Evolutionary conservation across 768 basidiomycete genomes (phyloP).

Genomic region (Lactifluus volemus): DNA sequence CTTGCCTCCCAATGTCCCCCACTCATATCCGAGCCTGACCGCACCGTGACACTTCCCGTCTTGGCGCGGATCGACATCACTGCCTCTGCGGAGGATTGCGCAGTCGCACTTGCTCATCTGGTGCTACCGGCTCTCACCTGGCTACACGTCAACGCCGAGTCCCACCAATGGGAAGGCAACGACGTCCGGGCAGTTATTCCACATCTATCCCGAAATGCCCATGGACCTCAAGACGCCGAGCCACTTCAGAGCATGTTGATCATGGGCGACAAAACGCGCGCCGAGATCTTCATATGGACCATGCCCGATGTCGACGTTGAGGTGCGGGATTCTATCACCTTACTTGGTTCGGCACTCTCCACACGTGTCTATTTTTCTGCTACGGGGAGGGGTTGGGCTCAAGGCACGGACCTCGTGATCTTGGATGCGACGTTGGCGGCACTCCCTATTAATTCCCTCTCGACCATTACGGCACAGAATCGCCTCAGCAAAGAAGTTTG

Average conservation of each 20-base stretch:
- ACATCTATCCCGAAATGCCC: background rate
- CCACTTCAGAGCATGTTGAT: slow-evolving; percentile 1
- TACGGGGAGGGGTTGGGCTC: too few relatives aligned
- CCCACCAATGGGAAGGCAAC: background rate
- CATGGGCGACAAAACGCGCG: too few relatives aligned
- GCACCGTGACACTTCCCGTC: background rate
- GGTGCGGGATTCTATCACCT: too few relatives aligned
- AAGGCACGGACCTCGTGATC: too few relatives aligned
- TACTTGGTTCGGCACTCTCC: too few relatives aligned
- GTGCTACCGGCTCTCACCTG: background rate
- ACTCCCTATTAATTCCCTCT: too few relatives aligned
- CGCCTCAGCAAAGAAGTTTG: too few relatives aligned
- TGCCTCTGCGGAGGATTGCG: background rate
- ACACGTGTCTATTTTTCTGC: too few relatives aligned
- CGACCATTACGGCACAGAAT: too few relatives aligned
- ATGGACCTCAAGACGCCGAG: background rate
- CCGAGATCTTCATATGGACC: background rate
- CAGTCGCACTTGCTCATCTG: slow-evolving; percentile 1
- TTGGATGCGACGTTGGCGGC: too few relatives aligned
- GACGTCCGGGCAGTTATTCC: background rate
- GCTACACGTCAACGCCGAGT: background rate
- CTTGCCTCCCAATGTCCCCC: background rate
- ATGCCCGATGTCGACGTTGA: too few relatives aligned
- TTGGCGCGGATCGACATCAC: background rate
- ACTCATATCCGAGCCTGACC: too few relatives aligned